Conservation (phyloP, 148 eudicot species). For the Vaccinium myrtillus region DNA sequence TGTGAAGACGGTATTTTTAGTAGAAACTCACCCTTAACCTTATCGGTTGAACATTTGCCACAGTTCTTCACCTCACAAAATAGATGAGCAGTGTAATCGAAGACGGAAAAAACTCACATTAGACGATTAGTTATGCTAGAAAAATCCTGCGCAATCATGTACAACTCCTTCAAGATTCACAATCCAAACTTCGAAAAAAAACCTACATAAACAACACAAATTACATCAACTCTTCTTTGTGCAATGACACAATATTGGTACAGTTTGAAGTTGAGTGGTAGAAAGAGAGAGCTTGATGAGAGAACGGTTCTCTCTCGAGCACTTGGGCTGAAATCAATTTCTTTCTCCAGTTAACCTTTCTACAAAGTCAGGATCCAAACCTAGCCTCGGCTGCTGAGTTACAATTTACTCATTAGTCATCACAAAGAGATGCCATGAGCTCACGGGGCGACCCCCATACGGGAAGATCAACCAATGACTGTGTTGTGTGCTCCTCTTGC, state of each 20-base stretch:
- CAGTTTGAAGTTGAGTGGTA: constrained; percentile 5
- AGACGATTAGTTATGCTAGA: neutral
- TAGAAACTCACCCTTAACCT: neutral
- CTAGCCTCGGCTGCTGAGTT: neutral
- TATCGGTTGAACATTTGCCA: neutral
- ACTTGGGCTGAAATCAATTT: neutral
- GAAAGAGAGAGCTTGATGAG: neutral
- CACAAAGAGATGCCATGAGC: constrained; percentile 52
- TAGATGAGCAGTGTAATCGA: neutral
- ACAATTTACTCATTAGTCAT: constrained; percentile 18
- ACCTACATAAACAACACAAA: neutral
- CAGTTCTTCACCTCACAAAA: neutral
- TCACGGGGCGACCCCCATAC: constrained; percentile 60
- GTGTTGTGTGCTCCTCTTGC: constrained; percentile 45
- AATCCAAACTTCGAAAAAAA: no score
- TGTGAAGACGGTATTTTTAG: no score
- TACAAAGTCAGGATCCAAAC: neutral
- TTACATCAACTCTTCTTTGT: constrained; percentile 3
- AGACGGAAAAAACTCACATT: neutral
- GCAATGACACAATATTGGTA: neutral
- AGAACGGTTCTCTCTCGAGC: neutral
- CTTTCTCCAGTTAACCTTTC: neutral
- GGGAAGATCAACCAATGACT: constrained; percentile 46
- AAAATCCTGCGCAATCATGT: constrained; percentile 11
- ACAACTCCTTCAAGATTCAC: neutral